phyloP scores from a whole-genome alignment of 2,329 filamentous ascomycete genomes.

The Aciculosporium take region DNA sequence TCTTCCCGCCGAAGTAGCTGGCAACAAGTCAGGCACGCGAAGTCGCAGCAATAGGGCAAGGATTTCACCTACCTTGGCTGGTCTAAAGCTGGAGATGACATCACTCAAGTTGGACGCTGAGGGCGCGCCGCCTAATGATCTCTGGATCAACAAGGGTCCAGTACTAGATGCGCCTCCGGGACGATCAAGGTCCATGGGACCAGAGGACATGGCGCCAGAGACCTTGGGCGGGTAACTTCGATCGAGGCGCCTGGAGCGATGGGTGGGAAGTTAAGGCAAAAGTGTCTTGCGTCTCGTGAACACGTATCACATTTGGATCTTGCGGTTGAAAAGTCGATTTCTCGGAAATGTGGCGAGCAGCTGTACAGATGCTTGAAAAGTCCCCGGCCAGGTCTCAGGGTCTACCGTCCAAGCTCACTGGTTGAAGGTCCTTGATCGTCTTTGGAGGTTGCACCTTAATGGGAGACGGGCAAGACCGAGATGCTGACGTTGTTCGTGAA shows the following conservation, averaged over 20 bases:
- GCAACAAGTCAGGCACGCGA: background rate
- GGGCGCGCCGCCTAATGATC: conserved; percentile 27
- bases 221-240: background rate
- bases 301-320: background rate
- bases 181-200: conserved; percentile 43
- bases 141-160: conserved; percentile 35
- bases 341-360: too few species aligned
- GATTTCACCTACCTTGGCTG: conserved; percentile 51
- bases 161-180: conserved; percentile 26
- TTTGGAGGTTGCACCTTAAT: too few species aligned
- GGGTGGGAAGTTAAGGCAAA: background rate
- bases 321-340: background rate
- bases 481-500: too few species aligned
- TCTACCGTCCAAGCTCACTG: too few species aligned
- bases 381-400: too few species aligned
- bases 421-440: too few species aligned
- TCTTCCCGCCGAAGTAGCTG: conserved; percentile 45
- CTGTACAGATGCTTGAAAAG: background rate
- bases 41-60: background rate
- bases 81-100: conserved; percentile 62
- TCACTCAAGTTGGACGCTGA: conserved; percentile 58
- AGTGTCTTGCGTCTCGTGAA: background rate
- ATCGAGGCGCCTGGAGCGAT: background rate
- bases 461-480: too few species aligned
- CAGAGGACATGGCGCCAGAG: conserved; percentile 30